Evolutionary conservation across 73 alveolate genomes (phyloP), one percentile per base, ranked within the genome.

Genomic region (Stentor roeselii): DNA sequence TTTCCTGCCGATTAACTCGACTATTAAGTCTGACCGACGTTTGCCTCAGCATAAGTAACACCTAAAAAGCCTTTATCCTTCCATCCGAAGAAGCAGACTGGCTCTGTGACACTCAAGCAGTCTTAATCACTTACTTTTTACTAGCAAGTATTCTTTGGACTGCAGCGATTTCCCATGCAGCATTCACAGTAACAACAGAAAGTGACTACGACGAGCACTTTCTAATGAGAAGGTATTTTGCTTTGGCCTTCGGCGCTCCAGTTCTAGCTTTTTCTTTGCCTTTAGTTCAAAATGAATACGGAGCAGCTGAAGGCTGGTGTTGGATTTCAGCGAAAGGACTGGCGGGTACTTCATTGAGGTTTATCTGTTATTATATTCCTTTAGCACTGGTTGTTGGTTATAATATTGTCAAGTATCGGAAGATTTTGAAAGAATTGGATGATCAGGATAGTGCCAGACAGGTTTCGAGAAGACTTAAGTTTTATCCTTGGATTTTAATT

Each of bases 241-340:
- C 21, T 21, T 21, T 50, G 6, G 21, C 67, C 21, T 50, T 11
- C 21, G 67, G 67, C 21, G 6, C 21, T 50, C 67, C 67, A 11
- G 67, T 50, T 50, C 6, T 50, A 50, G 67, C 67, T 50, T 21
- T 50, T 50, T 50, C 21, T 21, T 50, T 50, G 21, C 67, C 67
- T 11, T 21, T 50, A 11, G 67, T 50, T 6, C 6, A 21, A 21
- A 50, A 50, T 50, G 67, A 50, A 50, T 50, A 50, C 21, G 67
- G 67, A 11, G 30, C 67, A 11, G 67, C 67, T 50, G 67, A 50
- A 50, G 67, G 67, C 6, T 50, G 67, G 67, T 50, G 67, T 50
- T 50, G 67, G 67, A 50, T 50, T 50, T 50, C 67, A 50, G 6
- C 67, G 6, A 21, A 50, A 50, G 67, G 67, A 21, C 6, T 50